A percentile compares a stretch with the other conserved stretches of the same genome.
Evolutionary conservation across 495 filamentous ascomycete genomes (phyloP).

Genomic region (Aspergillus taichungensis): DNA sequence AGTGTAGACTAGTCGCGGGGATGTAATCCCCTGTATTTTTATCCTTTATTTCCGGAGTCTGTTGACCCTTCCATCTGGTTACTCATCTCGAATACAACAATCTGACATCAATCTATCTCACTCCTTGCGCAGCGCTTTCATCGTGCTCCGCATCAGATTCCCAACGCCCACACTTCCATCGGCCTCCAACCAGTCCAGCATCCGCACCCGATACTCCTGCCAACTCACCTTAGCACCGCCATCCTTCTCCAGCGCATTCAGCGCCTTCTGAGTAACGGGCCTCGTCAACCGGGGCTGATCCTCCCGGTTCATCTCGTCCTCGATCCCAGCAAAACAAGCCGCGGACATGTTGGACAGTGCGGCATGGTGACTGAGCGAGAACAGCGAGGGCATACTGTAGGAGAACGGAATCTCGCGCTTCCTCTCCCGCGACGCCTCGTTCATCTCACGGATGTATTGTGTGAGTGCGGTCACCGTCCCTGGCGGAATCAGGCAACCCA

Average conservation of each 20-base stretch:
- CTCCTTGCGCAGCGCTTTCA: constrained; percentile 56
- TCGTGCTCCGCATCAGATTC: constrained; percentile 73
- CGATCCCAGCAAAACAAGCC: constrained; percentile 50
- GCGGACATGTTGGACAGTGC: constrained; percentile 58
- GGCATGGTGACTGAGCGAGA: constrained; percentile 62
- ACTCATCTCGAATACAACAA: background rate
- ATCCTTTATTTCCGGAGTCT: too few relatives aligned
- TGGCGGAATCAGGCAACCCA: constrained; percentile 57
- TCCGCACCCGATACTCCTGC: constrained; percentile 67
- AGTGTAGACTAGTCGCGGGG: background rate
- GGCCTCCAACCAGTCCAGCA: constrained; percentile 60
- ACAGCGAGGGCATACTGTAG: constrained; percentile 45
- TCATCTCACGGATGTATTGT: constrained; percentile 33
- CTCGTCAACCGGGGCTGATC: constrained; percentile 54
- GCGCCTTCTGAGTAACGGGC: constrained; percentile 62
- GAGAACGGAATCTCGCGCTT: constrained; percentile 33
- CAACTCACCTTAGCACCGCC: constrained; percentile 62
- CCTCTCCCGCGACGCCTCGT: constrained; percentile 23
- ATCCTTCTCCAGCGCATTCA: constrained; percentile 53
- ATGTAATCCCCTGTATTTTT: constrained; percentile 3
- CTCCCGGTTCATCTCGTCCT: constrained; percentile 49
- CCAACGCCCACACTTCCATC: constrained; percentile 58
- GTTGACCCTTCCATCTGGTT: too few relatives aligned
- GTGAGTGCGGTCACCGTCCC: constrained; percentile 40
- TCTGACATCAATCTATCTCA: constrained; percentile 1